Percentiles rank a stretch among this genome's conserved stretches.
These are phyloP conservation scores for Ramalina peruviana DNA, from an alignment of 495 filamentous ascomycete genomes.

Conservation along the genomic window DNA sequence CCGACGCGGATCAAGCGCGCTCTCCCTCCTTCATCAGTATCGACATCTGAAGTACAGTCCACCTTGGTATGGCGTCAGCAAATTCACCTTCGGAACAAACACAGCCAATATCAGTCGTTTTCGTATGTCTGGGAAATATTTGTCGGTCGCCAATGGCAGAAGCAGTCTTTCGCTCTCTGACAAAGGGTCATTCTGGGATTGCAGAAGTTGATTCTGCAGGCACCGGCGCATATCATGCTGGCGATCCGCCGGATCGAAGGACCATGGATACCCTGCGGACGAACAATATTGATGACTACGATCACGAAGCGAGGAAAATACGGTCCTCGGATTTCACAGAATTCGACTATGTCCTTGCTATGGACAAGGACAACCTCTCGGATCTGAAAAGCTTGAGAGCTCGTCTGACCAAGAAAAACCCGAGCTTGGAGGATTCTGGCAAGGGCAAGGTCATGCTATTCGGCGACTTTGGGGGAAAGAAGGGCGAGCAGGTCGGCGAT, in stretches of 20 bases:
- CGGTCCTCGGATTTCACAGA: conserved; percentile 54
- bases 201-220: conserved; percentile 73
- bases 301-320: conserved; percentile 66
- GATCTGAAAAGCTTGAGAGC: conserved; percentile 49
- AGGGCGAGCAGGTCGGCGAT: conserved; percentile 66
- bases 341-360: conserved; percentile 89
- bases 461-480: conserved; percentile 59
- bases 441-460: conserved; percentile 55
- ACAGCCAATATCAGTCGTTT: conserved; percentile 60
- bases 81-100: too few relatives aligned
- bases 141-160: conserved; percentile 93
- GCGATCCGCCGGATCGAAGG: conserved; percentile 61
- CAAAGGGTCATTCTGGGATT: conserved; percentile 48
- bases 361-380: conserved; percentile 75
- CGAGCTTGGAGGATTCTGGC: conserved; percentile 21
- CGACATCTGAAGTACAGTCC: too few relatives aligned
- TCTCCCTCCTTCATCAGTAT: too few relatives aligned
- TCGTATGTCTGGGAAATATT: conserved; percentile 95
- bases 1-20: too few relatives aligned
- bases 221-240: conserved; percentile 64
- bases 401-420: conserved; percentile 34
- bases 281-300: conserved; percentile 62
- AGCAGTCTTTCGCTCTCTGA: conserved; percentile 69
- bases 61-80: too few relatives aligned
- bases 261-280: conserved; percentile 67